These are phyloP conservation scores for Blastomyces parvus DNA, from an alignment of 2,329 filamentous ascomycete genomes.

Conservation along the genomic window DNA sequence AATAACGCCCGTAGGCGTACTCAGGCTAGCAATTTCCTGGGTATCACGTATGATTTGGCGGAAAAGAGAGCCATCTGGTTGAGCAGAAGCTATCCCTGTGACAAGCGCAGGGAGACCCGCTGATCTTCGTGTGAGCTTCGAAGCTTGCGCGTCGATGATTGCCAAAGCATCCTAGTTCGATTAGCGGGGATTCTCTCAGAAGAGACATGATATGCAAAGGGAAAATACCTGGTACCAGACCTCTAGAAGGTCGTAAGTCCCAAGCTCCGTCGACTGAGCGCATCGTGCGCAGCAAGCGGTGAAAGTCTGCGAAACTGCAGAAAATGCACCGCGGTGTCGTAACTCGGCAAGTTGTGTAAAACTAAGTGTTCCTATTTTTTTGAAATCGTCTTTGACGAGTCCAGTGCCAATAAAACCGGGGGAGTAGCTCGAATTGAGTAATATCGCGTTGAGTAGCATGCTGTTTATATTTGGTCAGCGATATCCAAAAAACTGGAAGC, in stretches of 20 bases:
- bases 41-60: constrained; percentile 35
- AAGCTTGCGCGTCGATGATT: constrained; percentile 65
- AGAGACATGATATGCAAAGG: background rate
- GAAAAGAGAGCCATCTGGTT: constrained; percentile 45
- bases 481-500: constrained; percentile 7
- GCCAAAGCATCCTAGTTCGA: constrained; percentile 43
- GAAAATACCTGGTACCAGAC: constrained; percentile 59
- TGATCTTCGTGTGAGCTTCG: constrained; percentile 75
- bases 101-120: constrained; percentile 85
- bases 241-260: constrained; percentile 44
- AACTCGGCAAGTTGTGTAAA: constrained; percentile 76
- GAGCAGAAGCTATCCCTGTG: constrained; percentile 60
- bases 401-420: constrained; percentile 37
- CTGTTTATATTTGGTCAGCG: constrained; percentile 37
- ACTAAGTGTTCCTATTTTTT: constrained; percentile 59
- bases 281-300: constrained; percentile 64
- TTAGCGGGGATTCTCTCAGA: constrained; percentile 16
- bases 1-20: constrained; percentile 28
- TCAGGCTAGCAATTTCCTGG: constrained; percentile 18
- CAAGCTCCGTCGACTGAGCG: constrained; percentile 42
- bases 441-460: constrained; percentile 57
- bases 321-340: constrained; percentile 85
- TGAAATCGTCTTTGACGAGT: constrained; percentile 49
- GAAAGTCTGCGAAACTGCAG: constrained; percentile 84
- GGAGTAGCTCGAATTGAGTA: constrained; percentile 45